Conservation (phyloP, 2,329 filamentous ascomycete genomes). For the Pseudocercospora fijiensis region DNA sequence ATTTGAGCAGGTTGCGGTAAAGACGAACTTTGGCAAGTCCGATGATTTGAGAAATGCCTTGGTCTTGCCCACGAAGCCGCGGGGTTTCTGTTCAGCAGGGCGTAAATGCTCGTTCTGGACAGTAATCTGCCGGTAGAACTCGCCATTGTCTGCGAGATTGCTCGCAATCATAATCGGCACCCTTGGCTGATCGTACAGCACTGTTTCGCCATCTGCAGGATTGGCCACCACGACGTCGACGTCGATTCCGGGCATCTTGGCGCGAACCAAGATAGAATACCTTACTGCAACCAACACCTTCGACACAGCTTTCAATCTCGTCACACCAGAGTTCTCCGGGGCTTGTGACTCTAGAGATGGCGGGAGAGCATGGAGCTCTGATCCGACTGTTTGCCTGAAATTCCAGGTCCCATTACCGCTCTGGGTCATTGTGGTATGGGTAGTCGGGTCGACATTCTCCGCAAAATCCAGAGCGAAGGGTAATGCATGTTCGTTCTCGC, state of each 20-base stretch:
- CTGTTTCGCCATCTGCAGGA: background rate
- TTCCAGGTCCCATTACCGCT: slow-evolving; percentile 15
- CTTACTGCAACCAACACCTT: slow-evolving; percentile 7
- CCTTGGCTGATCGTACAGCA: slow-evolving; percentile 22
- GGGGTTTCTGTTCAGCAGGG: slow-evolving; percentile 9
- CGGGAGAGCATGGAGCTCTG: background rate
- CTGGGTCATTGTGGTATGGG: slow-evolving; percentile 13
- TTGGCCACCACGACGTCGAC: slow-evolving; percentile 13
- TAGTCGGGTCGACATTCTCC: slow-evolving; percentile 6
- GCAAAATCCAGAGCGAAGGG: slow-evolving; percentile 20
- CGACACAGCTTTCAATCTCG: background rate
- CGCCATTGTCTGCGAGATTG: slow-evolving; percentile 5
- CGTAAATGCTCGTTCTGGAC: slow-evolving; percentile 15
- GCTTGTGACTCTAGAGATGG: background rate
- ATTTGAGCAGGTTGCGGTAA: slow-evolving; percentile 6
- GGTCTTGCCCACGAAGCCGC: slow-evolving; percentile 17
- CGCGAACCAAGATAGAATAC: slow-evolving; percentile 11
- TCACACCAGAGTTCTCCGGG: background rate
- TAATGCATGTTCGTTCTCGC: slow-evolving; percentile 14
- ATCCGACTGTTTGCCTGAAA: slow-evolving; percentile 6
- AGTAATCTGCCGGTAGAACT: slow-evolving; percentile 13
- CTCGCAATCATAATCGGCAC: slow-evolving; percentile 15
- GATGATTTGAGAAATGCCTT: slow-evolving; percentile 19
- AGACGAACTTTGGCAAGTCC: slow-evolving; percentile 17
- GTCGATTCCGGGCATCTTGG: slow-evolving; percentile 21